phyloP scores from a whole-genome alignment of 345 rosid genomes.

The Brassica carinata region DNA sequence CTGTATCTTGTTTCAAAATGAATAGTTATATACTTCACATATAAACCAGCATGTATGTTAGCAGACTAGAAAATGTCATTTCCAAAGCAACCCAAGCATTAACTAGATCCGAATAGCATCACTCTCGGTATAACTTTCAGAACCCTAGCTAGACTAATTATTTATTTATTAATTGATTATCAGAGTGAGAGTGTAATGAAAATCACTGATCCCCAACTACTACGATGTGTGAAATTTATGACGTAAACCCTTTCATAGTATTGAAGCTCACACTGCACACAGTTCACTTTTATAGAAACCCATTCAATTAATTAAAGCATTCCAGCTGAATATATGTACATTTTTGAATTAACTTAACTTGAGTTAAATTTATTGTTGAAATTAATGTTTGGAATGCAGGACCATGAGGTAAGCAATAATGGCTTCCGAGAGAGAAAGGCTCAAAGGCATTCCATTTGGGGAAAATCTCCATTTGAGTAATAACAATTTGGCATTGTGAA shows the following conservation, averaged over 20 bases:
- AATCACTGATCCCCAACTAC: constrained; percentile 42
- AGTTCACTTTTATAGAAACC: constrained; percentile 36
- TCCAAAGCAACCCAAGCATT: constrained; percentile 24
- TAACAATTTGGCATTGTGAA: constrained; percentile 11
- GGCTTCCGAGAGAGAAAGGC: constrained; percentile 68
- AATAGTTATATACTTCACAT: neutral
- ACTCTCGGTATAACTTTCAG: constrained; percentile 26
- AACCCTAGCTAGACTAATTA: constrained; percentile 28
- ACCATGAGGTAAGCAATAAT: constrained; percentile 57
- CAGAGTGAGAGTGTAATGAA: constrained; percentile 22
- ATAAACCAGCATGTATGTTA: neutral
- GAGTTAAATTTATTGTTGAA: constrained; percentile 19
- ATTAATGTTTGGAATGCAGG: constrained; percentile 52
- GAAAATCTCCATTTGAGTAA: constrained; percentile 60
- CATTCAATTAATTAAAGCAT: constrained; percentile 34
- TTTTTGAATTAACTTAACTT: neutral
- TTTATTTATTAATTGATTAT: constrained; percentile 13
- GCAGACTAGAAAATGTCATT: neutral
- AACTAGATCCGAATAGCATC: constrained; percentile 28
- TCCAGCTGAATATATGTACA: constrained; percentile 35
- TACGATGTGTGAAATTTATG: constrained; percentile 48
- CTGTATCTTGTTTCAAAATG: neutral
- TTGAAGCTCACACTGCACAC: constrained; percentile 36
- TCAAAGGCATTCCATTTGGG: constrained; percentile 69
- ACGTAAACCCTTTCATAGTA: constrained; percentile 29